Evolutionary conservation across 2,329 filamentous ascomycete genomes (phyloP), one percentile per base, ranked within the genome.

Genomic region (Phyllosticta ampelicida): DNA sequence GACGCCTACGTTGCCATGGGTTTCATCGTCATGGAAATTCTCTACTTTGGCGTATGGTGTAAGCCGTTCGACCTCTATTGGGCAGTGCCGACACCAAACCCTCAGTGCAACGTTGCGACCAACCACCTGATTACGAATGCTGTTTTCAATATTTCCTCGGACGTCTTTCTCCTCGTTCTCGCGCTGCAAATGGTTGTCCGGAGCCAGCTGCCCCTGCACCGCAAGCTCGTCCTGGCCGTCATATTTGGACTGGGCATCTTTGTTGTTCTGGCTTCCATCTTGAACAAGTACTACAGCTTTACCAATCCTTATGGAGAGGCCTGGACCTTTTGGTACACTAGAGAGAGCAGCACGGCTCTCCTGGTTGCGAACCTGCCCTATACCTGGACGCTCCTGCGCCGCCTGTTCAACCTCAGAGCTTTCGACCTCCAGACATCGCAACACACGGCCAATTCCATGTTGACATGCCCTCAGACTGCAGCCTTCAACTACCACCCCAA

Each of bases 291-390:
- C 58, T 77, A 76, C 67, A 75, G 71, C 52, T 67, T 77, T 50
- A 72, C 64, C 50, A 74, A 20, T 69, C 75, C 1, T 61, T 67
- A 1, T 62, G 76, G 30, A 70, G 72, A 58, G 73, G 75, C 65
- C 71, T 77, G 71, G 75, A 74, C 63, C 54, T 68, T 70, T 20
- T 77, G 75, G 75, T 77, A 83, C 62, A 75, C 79, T 5, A 75
- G 78, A 20, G 81, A 83, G 62, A 74, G 76, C 19, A 77, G 74
- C 36, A 80, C 80, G 0, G 77, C 79, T n/a, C 72, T 83, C 48
- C 73, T 79, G 1, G 77, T 80, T 18, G 78, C 78, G 60, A 80
- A 80, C 59, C 65, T 80, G 1, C 77, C 77, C 0, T 75, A 77
- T 49, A 73, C 78, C 11, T 80, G 78, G 78, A 77, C 77, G 1